Percentiles rank a stretch among this genome's conserved stretches.
phyloP scores from a whole-genome alignment of 345 rosid genomes.

The Bretschneidera sinensis region DNA sequence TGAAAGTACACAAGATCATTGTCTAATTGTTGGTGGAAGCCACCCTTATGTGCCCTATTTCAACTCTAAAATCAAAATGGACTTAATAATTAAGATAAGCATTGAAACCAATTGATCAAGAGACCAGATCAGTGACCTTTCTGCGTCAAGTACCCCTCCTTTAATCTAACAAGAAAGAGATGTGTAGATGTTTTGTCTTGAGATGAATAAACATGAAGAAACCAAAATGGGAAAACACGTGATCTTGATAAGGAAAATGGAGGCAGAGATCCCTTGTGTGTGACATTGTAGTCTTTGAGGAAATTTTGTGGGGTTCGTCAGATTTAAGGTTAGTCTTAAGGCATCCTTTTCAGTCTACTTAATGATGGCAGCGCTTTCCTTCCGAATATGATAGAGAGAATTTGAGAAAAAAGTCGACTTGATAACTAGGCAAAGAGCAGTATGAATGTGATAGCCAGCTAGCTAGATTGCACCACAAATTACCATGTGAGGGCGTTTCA shows the following conservation, averaged over 20 bases:
- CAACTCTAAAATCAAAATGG: conserved; percentile 8
- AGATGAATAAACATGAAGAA: conserved; percentile 13
- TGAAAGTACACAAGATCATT: conserved; percentile 14
- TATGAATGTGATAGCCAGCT: too few relatives aligned
- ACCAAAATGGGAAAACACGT: conserved; percentile 25
- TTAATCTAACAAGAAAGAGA: conserved; percentile 3
- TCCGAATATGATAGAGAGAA: too few relatives aligned
- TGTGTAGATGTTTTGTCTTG: conserved; percentile 2
- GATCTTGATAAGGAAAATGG: conserved; percentile 23
- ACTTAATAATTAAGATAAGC: conserved; percentile 2
- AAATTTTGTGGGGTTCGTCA: not conserved
- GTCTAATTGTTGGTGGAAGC: conserved; percentile 21
- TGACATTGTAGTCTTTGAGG: not conserved
- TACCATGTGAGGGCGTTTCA: too few relatives aligned
- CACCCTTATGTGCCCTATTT: conserved; percentile 9
- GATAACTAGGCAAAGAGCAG: too few relatives aligned
- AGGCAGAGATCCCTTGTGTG: conserved; percentile 17
- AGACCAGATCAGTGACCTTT: conserved; percentile 20
- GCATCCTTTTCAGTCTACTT: too few relatives aligned
- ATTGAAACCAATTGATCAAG: conserved; percentile 12
- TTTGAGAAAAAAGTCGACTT: too few relatives aligned
- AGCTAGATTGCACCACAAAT: too few relatives aligned
- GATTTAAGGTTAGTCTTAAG: too few relatives aligned
- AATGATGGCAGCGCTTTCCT: too few relatives aligned
- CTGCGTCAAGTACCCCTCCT: conserved; percentile 10